These are phyloP conservation scores for Annona cherimola DNA, from an alignment of 164 flowering plant genomes.

Conservation along the genomic window DNA sequence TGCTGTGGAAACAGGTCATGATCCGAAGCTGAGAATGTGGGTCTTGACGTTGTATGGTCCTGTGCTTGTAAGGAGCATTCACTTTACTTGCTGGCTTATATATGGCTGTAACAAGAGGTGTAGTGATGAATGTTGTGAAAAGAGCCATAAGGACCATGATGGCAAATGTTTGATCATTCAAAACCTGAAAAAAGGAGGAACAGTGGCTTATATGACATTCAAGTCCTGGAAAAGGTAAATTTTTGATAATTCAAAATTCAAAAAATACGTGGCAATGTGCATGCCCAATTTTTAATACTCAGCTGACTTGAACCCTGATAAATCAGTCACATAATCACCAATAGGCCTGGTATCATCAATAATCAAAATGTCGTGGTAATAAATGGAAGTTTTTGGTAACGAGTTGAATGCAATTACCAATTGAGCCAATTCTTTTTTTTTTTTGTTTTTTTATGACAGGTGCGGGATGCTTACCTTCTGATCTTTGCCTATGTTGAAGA, in stretches of 20 bases:
- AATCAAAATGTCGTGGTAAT: background rate
- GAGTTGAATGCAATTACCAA: background rate
- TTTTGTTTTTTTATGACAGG: background rate
- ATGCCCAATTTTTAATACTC: background rate
- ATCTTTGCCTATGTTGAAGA: constrained; percentile 81
- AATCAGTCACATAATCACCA: too few relatives aligned
- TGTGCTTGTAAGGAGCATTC: constrained; percentile 23
- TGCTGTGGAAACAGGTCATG: constrained; percentile 53
- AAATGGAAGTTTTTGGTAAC: background rate
- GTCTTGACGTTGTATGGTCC: constrained; percentile 20
- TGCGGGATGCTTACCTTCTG: constrained; percentile 23
- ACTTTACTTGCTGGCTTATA: constrained; percentile 36
- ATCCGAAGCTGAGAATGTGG: constrained; percentile 33
- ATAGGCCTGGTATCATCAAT: background rate
- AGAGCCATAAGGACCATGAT: constrained; percentile 76
- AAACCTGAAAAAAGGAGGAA: constrained; percentile 33
- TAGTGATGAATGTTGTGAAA: constrained; percentile 76
- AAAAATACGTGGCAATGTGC: background rate
- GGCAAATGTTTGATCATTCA: constrained; percentile 76
- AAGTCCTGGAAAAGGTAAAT: background rate
- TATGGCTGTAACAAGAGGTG: constrained; percentile 51
- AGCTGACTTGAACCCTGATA: too few relatives aligned
- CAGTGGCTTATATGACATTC: background rate
- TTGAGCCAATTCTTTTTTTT: background rate
- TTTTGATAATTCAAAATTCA: background rate